Conservation (phyloP, 2,329 filamentous ascomycete species). For the Diaporthe helianthi region DNA sequence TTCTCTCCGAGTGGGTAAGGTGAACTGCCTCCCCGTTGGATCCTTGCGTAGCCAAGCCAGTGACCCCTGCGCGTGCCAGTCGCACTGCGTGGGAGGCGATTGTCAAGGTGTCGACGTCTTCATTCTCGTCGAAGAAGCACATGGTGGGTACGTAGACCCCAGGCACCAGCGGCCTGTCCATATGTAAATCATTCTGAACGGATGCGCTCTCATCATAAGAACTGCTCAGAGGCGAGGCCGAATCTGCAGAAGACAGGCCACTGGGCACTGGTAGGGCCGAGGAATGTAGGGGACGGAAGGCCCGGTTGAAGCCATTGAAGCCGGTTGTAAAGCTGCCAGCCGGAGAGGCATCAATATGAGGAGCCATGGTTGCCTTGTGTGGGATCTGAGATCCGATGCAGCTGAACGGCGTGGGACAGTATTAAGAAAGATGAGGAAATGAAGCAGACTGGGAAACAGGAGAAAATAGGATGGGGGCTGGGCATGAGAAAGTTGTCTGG, state of each 20-base stretch:
- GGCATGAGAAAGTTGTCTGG: not conserved
- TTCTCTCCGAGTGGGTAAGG: constrained; percentile 73
- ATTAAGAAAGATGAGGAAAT: constrained; percentile 12
- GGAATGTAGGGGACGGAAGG: constrained; percentile 44
- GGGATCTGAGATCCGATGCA: constrained; percentile 11
- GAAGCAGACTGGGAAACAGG: constrained; percentile 9
- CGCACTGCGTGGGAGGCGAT: constrained; percentile 69
- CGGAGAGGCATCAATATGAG: constrained; percentile 57
- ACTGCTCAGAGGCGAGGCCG: constrained; percentile 49
- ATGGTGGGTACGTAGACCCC: constrained; percentile 77
- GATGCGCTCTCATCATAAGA: constrained; percentile 52
- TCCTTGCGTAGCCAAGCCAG: constrained; percentile 78
- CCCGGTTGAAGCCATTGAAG: constrained; percentile 45
- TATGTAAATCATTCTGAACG: constrained; percentile 44
- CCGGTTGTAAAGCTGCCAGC: constrained; percentile 51
- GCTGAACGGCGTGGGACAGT: constrained; percentile 21
- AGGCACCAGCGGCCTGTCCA: constrained; percentile 48
- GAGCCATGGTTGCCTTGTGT: constrained; percentile 48
- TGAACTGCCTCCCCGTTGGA: constrained; percentile 87
- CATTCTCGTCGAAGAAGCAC: constrained; percentile 73
- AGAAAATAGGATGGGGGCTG: constrained; percentile 1
- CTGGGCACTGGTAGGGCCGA: constrained; percentile 42
- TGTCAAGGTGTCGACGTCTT: constrained; percentile 70
- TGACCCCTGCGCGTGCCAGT: constrained; percentile 76
- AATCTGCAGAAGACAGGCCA: constrained; percentile 41